Base-by-base conservation (phyloP, 2,329 filamentous ascomycete genomes). In the Magnaporthiopsis incrustans region DNA sequence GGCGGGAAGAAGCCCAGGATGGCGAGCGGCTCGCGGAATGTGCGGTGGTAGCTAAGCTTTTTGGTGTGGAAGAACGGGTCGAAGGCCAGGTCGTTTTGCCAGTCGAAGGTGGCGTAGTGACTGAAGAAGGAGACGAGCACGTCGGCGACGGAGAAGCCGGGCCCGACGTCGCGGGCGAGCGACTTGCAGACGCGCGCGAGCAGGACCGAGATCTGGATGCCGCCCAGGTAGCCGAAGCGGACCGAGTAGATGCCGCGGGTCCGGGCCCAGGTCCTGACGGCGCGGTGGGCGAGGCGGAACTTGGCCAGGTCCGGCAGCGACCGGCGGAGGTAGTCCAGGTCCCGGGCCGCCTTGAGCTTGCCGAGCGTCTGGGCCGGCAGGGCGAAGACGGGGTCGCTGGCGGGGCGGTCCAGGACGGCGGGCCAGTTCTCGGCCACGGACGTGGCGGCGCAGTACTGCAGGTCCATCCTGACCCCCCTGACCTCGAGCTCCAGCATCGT, bases 391-490 rank as follows among this genome's bases (percentile, higher is more conserved):
- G 81, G 76, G 67, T 88, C 82, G 1, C 76, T 77, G 3, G 81
- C 69, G 1, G 83, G 79, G 1, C 83, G 71, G 22, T 74, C 75
- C 68, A 84, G 75, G 4, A 79, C 73, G 2, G 77, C 70, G 0
- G 81, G 81, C 77, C 79, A 85, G 30, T 77, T 79, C 70, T 86
- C 79, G 3, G 84, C 78, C 58, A 89, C 75, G 35, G 76, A 75
- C 3, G 79, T 75, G 1, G 87, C 84, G 7, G 85, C 80, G 67
- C 86, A 89, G 70, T 90, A 90, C 66, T 89, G 87, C 61, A 91
- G 74, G 70, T 89, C 85, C 69, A 88, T 78, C 66, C 79, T 85
- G 68, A 89, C 76, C 12, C 79, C 82, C 4, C 75, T 71, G n/a
- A 89, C 76, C 57, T 82, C 81, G 5, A 90, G 74, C 68, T 89